A percentile compares a stretch with the other conserved stretches of the same genome.
These are phyloP conservation scores for Zygoascus flipseniorum DNA, from an alignment of 805 yeast species.

Conservation along the genomic window DNA sequence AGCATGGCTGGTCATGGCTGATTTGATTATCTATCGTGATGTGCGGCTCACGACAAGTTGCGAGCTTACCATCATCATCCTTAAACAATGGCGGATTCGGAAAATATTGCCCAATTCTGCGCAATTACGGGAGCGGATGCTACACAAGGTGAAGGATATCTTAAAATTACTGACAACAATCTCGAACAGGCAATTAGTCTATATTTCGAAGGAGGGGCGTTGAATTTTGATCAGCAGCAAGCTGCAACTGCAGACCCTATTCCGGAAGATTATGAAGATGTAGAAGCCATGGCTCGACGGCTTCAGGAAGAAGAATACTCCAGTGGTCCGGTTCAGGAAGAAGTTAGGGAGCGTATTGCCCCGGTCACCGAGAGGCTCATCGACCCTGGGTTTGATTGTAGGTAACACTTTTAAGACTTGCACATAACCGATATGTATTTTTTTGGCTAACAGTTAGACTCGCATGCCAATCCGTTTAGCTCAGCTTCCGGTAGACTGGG, in stretches of 20 bases:
- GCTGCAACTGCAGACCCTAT: conserved; percentile 2
- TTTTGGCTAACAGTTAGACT: neutral
- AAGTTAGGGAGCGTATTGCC: conserved; percentile 70
- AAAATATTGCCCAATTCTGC: conserved; percentile 56
- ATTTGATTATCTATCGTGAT: too few species aligned
- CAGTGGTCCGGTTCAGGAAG: conserved; percentile 27
- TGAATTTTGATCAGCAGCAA: conserved; percentile 21
- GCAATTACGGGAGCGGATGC: conserved; percentile 76
- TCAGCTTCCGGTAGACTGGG: conserved; percentile 15
- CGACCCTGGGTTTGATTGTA: conserved; percentile 29
- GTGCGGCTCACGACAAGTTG: too few species aligned
- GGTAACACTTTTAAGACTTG: neutral
- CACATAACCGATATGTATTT: neutral
- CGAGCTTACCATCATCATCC: neutral
- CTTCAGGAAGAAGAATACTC: conserved; percentile 23
- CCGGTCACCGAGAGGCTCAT: conserved; percentile 72
- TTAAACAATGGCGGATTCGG: conserved; percentile 20
- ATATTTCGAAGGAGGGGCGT: conserved; percentile 55
- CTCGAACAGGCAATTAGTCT: conserved; percentile 79
- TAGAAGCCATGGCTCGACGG: conserved; percentile 19
- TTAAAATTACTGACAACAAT: conserved; percentile 70
- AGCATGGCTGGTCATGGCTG: neutral
- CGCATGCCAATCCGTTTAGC: neutral
- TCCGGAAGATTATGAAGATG: conserved; percentile 3
- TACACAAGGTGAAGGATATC: conserved; percentile 60